phyloP scores from a whole-genome alignment of 2,329 filamentous ascomycete species.

The Apiospora kogelbergensis region DNA sequence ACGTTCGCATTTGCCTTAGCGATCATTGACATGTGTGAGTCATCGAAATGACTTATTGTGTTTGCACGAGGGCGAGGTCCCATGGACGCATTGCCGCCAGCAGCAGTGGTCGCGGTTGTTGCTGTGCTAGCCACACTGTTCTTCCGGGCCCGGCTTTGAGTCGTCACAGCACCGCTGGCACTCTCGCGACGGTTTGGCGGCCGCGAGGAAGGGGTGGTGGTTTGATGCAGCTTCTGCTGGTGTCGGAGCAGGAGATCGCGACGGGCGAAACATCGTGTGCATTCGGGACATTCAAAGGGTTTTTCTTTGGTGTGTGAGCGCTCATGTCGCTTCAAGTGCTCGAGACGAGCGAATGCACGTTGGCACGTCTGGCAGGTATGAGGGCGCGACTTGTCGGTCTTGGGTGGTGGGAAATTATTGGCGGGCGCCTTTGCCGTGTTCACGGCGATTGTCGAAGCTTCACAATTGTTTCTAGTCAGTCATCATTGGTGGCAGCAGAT shows the following conservation, averaged over 20 bases:
- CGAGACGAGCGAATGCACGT: conserved; percentile 89
- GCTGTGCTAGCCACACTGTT: conserved; percentile 74
- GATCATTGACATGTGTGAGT: conserved; percentile 70
- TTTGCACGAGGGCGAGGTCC: conserved; percentile 85
- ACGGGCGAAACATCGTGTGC: conserved; percentile 89
- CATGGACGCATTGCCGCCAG: conserved; percentile 51
- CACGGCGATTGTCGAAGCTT: conserved; percentile 38
- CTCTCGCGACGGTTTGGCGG: conserved; percentile 90
- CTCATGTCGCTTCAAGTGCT: conserved; percentile 96
- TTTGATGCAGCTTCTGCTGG: conserved; percentile 98
- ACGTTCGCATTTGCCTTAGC: conserved; percentile 57
- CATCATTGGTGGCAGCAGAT: not conserved
- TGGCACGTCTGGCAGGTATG: conserved; percentile 91
- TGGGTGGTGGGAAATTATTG: conserved; percentile 70
- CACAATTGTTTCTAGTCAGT: not conserved
- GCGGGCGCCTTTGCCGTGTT: conserved; percentile 27
- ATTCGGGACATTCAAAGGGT: conserved; percentile 96
- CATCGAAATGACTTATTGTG: conserved; percentile 92
- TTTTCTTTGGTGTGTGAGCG: conserved; percentile 73
- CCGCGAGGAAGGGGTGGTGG: conserved; percentile 81
- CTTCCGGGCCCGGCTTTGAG: conserved; percentile 78
- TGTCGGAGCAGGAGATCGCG: conserved; percentile 89
- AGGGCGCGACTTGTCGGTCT: conserved; percentile 95
- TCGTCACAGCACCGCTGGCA: conserved; percentile 68
- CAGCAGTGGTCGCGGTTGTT: conserved; percentile 44